Evolutionary conservation across 805 yeast species (phyloP), one percentile per base, ranked within the genome.

Genomic region (Zygoascus flipseniorum): DNA sequence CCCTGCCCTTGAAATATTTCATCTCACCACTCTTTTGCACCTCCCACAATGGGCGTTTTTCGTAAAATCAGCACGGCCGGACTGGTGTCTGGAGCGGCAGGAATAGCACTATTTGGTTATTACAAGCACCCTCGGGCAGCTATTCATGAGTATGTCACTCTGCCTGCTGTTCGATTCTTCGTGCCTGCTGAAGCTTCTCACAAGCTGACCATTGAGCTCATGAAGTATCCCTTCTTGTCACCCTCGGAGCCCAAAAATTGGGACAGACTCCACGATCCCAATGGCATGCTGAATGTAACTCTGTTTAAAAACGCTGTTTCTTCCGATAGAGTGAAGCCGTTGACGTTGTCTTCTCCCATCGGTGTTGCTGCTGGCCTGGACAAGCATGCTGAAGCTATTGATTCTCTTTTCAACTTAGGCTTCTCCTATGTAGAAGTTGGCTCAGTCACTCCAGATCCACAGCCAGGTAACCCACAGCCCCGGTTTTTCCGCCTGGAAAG

Each of bases 301-400:
- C 58, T 69, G 14, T 69, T 68, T 49, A 46, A 44, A 6, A 57
- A 59, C 39, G 49, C 63, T 10, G 31, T 51, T 20, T 46, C 49
- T 11, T 61, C 60, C 44, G 64, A 65, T 10, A 55, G 61, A 26
- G 70, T 67, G 43, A 53, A 57, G 23, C 60, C 65, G 19, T 48
- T 69, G 52, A 72, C 63, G 0, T 71, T 92, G 65, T 76, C 76
- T 19, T 83, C 84, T 53, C 97, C 98, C 23, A 74, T 92, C 49
- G 97, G 97, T 13, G 76, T 90, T 62, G 97, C 98, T 49, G 98
- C 98, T 26, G 98, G 98, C 11, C 78, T 92, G 58, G 98, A 92
- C 69, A 92, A 92, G 71, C 84, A 90, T 63, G 98, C 88, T 51
- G 95, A 89, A 64, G 96, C 88, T 19, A 81, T 92, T 60, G 97